Percentiles rank a stretch among this genome's conserved stretches.
Conservation (phyloP, 1,284 basidiomycete species). For the Heterobasidion irregulare region DNA sequence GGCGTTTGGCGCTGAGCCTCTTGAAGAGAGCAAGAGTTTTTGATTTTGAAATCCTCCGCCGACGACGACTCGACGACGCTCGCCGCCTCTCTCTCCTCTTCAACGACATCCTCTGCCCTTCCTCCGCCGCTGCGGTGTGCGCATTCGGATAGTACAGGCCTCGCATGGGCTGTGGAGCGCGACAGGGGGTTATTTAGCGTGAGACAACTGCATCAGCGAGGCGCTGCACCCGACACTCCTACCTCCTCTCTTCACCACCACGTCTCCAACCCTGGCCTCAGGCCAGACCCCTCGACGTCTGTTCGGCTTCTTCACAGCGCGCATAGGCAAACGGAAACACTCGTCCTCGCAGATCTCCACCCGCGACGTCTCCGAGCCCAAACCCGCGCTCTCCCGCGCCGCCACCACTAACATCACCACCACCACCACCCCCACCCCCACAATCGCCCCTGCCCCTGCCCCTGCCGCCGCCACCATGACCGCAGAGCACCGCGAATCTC, state of each 20-base stretch:
- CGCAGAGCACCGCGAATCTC: conserved; percentile 2
- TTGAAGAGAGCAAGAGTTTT: too few species aligned
- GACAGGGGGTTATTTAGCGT: too few species aligned
- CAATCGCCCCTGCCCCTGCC: background rate
- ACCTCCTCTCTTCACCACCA: background rate
- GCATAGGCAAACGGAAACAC: background rate
- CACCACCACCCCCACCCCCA: background rate
- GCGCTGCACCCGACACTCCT: background rate
- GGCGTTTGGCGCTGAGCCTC: too few species aligned
- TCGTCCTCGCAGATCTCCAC: background rate
- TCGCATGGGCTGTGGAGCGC: too few species aligned
- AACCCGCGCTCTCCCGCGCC: background rate
- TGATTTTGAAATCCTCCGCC: too few species aligned
- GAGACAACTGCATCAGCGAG: too few species aligned
- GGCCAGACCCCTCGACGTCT: background rate
- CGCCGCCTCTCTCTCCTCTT: too few species aligned
- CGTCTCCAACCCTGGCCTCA: background rate
- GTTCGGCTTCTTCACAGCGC: background rate
- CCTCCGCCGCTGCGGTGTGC: too few species aligned
- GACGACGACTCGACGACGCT: too few species aligned
- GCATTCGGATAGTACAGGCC: too few species aligned
- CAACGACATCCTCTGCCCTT: too few species aligned
- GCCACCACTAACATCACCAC: background rate
- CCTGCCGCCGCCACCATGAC: background rate
- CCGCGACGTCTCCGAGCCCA: background rate